A percentile compares a stretch with the other conserved stretches of the same genome.
Evolutionary conservation across 2,329 filamentous ascomycete genomes (phyloP).

Genomic region (Amphichorda felina): DNA sequence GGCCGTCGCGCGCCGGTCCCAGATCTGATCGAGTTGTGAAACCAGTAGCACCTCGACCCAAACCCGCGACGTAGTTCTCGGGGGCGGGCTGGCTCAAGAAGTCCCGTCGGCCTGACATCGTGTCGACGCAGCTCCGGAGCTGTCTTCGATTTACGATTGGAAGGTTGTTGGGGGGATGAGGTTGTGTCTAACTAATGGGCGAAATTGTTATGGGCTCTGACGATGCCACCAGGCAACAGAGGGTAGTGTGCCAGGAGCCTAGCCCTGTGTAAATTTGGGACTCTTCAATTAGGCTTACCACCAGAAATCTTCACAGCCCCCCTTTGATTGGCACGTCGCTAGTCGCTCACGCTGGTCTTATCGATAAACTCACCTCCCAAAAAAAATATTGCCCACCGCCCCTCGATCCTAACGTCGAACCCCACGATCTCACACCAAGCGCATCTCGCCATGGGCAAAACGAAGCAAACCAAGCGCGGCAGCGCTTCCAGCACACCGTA

Average conservation of each 20-base stretch:
- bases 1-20: constrained; percentile 87
- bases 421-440: neutral
- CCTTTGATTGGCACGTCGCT: neutral
- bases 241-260: neutral
- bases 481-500: constrained; percentile 29
- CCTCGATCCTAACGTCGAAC: constrained; percentile 3
- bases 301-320: neutral
- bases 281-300: neutral
- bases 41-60: constrained; percentile 93
- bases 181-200: too few species aligned
- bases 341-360: constrained; percentile 5
- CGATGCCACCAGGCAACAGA: neutral
- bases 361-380: constrained; percentile 10
- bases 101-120: constrained; percentile 58
- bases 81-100: constrained; percentile 80
- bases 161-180: too few species aligned
- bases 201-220: neutral
- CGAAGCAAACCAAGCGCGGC: constrained; percentile 39
- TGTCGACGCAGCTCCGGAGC: constrained; percentile 8
- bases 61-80: constrained; percentile 87
- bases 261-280: neutral
- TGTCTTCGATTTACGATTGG: neutral
- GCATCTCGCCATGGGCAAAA: constrained; percentile 36
- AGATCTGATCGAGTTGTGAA: constrained; percentile 97
- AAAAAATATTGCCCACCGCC: constrained; percentile 11